Base-by-base conservation (phyloP, 495 filamentous ascomycete genomes). In the Aspergillus panamensis region DNA sequence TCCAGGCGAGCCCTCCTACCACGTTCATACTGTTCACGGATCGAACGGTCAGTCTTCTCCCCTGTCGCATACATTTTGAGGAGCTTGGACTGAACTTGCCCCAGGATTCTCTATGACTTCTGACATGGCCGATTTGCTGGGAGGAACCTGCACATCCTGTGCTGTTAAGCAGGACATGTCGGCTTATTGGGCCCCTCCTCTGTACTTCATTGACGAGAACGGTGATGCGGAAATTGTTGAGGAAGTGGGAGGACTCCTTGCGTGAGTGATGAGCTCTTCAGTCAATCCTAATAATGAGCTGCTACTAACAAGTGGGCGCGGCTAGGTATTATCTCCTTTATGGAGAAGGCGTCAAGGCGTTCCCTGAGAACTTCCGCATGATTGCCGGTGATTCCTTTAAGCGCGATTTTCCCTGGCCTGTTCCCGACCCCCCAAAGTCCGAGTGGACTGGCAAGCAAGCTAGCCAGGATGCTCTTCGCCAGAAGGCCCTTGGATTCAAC, bases 401-500 rank as follows among this genome's bases (percentile, higher is more conserved):
- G 48, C 88, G 92, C 57, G 87, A 87, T 70, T 94, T 90, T 73
- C 82, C 82, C 3, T 82, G 86, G 57, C 82, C 82, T 1, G 76
- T 86, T 33, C 82, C 84, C 12, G 90, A 93, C 62, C 85, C 87
- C n/a, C 81, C 81, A 60, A 87, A 87, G 68, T 90, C 89, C 6
- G 57, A 73, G 19, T 96, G 90, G 89, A 72, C 75, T 39, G 70
- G 64, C 9, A 78, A 72, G 1, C 81, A 87, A 50, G 77, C 74
- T 2, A 81, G 79, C 9, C 90, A 96, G 73, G 61, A 64, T 8
- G 83, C 86, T 31, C 78, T 96, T 20, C 72, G 70, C n/a, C 88
- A 94, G 75, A 87, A 91, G 51, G 91, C 92, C 8, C 55, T 96
- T 30, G 93, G 93, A 3, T 96, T 93, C 79, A 96, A 96, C 75